Evolutionary conservation across 2,329 filamentous ascomycete species (phyloP).

Genomic region (Fusarium sp.): DNA sequence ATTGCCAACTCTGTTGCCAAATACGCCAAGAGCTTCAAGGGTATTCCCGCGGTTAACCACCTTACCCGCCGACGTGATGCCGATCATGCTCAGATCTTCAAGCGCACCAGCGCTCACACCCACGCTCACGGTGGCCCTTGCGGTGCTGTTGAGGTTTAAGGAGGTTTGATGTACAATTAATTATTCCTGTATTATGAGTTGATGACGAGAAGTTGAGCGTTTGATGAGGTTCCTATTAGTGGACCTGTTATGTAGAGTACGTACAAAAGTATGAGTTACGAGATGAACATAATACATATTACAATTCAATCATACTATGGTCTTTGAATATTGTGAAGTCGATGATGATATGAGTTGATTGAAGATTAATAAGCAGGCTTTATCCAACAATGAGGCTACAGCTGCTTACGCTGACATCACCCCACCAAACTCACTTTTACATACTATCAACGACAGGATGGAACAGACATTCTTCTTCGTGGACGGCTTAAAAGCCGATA

Average conservation of each 20-base stretch:
- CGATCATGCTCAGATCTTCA: conserved; percentile 46
- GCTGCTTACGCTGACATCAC: conserved; percentile 1
- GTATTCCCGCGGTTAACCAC: conserved; percentile 46
- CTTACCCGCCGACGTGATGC: conserved; percentile 47
- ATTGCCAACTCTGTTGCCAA: conserved; percentile 56
- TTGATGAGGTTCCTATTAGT: neutral
- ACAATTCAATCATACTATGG: neutral
- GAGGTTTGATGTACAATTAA: neutral
- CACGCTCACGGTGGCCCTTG: conserved; percentile 49
- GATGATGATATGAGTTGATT: neutral
- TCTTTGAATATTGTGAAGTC: neutral
- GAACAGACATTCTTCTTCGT: conserved; percentile 15
- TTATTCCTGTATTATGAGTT: conserved; percentile 26
- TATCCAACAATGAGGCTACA: neutral
- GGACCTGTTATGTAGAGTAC: conserved; percentile 16
- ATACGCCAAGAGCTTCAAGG: conserved; percentile 54
- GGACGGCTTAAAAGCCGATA: conserved; percentile 4
- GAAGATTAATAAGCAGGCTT: neutral
- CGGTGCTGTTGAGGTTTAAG: conserved; percentile 28
- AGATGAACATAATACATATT: conserved; percentile 5
- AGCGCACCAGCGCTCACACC: conserved; percentile 39
- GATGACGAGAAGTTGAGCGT: neutral
- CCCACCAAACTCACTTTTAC: neutral
- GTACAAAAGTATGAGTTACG: conserved; percentile 29
- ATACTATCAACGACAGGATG: neutral